Evolutionary conservation across 2,329 filamentous ascomycete species (phyloP).

Genomic region (Paraphoma sp.): DNA sequence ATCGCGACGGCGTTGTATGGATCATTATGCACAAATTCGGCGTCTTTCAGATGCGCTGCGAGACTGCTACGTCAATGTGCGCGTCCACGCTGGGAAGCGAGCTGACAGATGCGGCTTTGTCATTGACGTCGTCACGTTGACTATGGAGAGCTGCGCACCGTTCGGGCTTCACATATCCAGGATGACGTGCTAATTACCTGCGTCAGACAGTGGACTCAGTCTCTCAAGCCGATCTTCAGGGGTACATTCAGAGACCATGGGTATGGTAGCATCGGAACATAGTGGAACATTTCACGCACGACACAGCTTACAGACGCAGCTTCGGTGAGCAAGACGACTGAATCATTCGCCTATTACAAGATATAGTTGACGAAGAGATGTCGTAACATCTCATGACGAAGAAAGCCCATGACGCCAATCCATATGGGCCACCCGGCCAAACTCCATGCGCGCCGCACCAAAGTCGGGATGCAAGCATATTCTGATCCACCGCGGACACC

Average conservation of each 20-base stretch:
- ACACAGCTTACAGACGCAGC: background rate
- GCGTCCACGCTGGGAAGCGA: slow-evolving; percentile 1
- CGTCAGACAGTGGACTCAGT: too few species aligned
- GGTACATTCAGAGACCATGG: background rate
- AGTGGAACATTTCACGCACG: background rate
- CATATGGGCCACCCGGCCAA: background rate
- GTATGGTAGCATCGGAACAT: background rate
- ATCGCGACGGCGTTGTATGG: background rate
- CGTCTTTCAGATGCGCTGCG: background rate
- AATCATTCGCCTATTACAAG: slow-evolving; percentile 3
- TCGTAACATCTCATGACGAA: background rate
- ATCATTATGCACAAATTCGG: background rate
- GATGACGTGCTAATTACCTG: too few species aligned
- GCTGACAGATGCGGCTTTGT: slow-evolving; percentile 12
- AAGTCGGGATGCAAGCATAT: background rate
- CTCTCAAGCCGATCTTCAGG: too few species aligned
- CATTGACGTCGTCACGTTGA: background rate
- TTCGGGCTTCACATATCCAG: too few species aligned
- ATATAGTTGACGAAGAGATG: slow-evolving; percentile 3
- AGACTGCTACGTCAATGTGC: slow-evolving; percentile 1
- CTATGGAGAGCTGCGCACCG: background rate
- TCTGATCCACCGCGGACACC: background rate
- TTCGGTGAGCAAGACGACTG: background rate
- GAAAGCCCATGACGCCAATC: slow-evolving; percentile 7
- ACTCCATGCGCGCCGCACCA: background rate